These are phyloP conservation scores for Cercospora brassicicola DNA, from an alignment of 2,329 filamentous ascomycete genomes.

Conservation along the genomic window DNA sequence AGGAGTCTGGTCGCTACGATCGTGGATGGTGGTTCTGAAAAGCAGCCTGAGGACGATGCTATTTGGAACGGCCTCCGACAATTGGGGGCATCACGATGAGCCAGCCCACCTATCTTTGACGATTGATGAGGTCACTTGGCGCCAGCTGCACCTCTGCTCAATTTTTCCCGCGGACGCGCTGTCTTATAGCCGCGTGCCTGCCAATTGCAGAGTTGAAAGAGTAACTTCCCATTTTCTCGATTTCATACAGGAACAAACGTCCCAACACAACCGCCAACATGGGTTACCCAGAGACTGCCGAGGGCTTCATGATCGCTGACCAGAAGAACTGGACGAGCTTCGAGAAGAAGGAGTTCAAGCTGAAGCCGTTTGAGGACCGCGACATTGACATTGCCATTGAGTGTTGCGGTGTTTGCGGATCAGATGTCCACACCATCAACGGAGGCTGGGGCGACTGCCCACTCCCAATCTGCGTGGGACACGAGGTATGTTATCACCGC, in stretches of 20 bases:
- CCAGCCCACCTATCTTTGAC: slow-evolving; percentile 4
- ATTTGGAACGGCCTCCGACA: not conserved
- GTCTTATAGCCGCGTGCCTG: not conserved
- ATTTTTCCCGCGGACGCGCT: slow-evolving; percentile 8
- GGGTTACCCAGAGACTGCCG: slow-evolving; percentile 54
- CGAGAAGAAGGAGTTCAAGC: slow-evolving; percentile 62
- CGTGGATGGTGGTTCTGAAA: not conserved
- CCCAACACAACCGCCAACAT: slow-evolving; percentile 38
- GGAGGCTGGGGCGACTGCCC: slow-evolving; percentile 66
- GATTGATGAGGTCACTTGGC: slow-evolving; percentile 10
- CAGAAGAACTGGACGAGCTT: slow-evolving; percentile 64
- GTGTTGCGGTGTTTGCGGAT: slow-evolving; percentile 63
- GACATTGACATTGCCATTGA: slow-evolving; percentile 88
- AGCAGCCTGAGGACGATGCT: not conserved
- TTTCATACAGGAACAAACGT: slow-evolving; percentile 3
- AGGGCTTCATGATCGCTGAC: slow-evolving; percentile 52
- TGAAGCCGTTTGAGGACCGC: slow-evolving; percentile 82
- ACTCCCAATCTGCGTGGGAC: slow-evolving; percentile 65
- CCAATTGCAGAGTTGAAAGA: not conserved
- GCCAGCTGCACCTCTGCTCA: slow-evolving; percentile 7
- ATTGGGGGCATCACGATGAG: not conserved
- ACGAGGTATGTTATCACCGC: slow-evolving; percentile 48
- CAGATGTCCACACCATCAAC: slow-evolving; percentile 34
- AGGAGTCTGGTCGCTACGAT: not conserved
- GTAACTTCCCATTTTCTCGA: not conserved